Base-by-base conservation (phyloP, 1,284 basidiomycete species). In the Afroboletus lepidellus region DNA sequence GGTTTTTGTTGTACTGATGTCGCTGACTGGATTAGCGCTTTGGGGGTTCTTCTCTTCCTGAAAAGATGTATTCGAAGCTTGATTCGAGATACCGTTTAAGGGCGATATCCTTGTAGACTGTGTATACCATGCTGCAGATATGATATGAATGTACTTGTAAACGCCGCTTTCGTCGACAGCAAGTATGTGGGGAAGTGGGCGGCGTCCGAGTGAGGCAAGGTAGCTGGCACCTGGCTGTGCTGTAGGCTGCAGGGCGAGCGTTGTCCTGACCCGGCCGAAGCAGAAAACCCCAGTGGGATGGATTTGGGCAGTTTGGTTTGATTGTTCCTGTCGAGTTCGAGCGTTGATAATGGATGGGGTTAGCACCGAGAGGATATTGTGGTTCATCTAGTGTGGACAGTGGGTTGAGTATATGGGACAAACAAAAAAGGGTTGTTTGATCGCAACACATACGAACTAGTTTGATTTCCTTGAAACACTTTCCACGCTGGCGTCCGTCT, bases 1-100 rank as follows among this genome's bases (percentile, higher is more conserved):
- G 54, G 72, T 87, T 69, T 72, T 88, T 39, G 45, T 78, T 45
- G 79, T 85, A 54, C 80, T 82, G 57, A 63, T 75, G 45, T 67
- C 79, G 51, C 62, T 89, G 52, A 69, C 83, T 3, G 69, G 73
- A 47, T 65, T 87, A 47, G 81, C 85, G 6, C 62, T 79, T 33
- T 84, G 81, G 82, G 80, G 79, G 16, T 75, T 79, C 57, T 59
- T 69, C 23, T 50, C n/a, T n/a, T n/a, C 57, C 34, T 68, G 54
- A 60, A 51, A 20, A 21, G 25, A 32, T 41, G 27, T 25, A 30
- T 24, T 13, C 3, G n/a, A 20, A 21, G 25, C 29, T 41, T 23
- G 23, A 30, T 24, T 13, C 3, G n/a, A 39, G 41, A 33, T 45
- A 34, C 33, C 41, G 12, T 3, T 5, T 5, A 5, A 16, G 8